A percentile compares a stretch with the other conserved stretches of the same genome.
phyloP scores from a whole-genome alignment of 2,329 filamentous ascomycete genomes.

The Exophiala xenobiotica region DNA sequence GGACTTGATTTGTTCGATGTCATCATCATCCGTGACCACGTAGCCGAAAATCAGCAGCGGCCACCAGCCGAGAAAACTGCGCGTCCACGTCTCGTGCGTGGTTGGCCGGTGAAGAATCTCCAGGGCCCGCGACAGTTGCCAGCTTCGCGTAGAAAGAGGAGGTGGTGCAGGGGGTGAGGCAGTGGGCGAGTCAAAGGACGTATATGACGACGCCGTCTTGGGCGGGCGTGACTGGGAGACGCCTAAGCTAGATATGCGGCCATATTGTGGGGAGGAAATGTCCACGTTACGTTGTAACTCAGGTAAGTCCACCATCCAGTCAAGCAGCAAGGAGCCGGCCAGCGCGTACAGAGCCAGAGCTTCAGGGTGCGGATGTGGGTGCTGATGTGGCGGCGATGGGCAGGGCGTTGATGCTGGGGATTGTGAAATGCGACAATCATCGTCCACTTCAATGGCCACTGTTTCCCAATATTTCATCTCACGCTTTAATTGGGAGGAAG shows the following conservation, averaged over 20 bases:
- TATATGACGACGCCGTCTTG: too few species aligned
- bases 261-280: background rate
- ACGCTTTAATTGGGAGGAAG: background rate
- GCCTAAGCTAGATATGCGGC: background rate
- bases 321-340: conserved; percentile 2
- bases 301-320: conserved; percentile 1
- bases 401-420: background rate
- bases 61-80: conserved; percentile 1
- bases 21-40: background rate
- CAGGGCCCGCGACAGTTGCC: conserved; percentile 4
- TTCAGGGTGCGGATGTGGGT: background rate
- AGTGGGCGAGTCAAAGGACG: too few species aligned
- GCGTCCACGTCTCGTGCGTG: background rate
- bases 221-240: too few species aligned
- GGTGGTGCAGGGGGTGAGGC: background rate
- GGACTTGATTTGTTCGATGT: background rate
- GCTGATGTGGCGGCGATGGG: background rate
- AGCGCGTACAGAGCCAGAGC: conserved; percentile 2
- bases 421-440: background rate
- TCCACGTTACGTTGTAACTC: too few species aligned
- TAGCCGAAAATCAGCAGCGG: conserved; percentile 1
- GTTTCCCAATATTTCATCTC: conserved; percentile 4
- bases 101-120: background rate
- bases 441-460: background rate
- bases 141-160: background rate